Evolutionary conservation across 1,139 yeast species (phyloP).

Genomic region (Arxiozyma heterogenica): DNA sequence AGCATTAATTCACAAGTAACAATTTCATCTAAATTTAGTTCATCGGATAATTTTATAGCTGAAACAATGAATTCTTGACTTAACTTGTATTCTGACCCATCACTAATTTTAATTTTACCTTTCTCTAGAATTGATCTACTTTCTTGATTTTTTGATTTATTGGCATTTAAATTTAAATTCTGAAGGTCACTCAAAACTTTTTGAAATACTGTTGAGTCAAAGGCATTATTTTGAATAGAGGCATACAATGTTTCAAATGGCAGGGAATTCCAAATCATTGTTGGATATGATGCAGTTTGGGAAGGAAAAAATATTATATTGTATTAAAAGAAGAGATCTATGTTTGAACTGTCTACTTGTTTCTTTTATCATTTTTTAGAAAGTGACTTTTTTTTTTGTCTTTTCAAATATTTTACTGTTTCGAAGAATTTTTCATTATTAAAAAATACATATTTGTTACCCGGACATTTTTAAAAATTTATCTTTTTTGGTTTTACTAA

Average conservation of each 20-base stretch:
- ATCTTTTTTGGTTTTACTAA: neutral
- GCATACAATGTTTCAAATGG: slow-evolving; percentile 23
- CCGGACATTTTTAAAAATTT: neutral
- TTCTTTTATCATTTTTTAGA: neutral
- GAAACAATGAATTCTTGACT: slow-evolving; percentile 46
- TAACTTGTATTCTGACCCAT: slow-evolving; percentile 40
- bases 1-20: slow-evolving; percentile 49
- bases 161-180: slow-evolving; percentile 18
- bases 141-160: slow-evolving; percentile 37
- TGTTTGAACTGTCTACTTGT: neutral
- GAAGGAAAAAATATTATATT: no score
- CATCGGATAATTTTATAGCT: slow-evolving; percentile 49
- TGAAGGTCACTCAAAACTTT: slow-evolving; percentile 23
- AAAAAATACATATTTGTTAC: neutral
- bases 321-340: neutral
- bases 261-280: neutral
- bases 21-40: slow-evolving; percentile 59
- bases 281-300: neutral
- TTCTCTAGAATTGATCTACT: slow-evolving; percentile 49
- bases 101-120: slow-evolving; percentile 43
- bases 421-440: neutral
- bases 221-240: slow-evolving; percentile 21
- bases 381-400: no score
- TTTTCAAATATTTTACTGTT: neutral
- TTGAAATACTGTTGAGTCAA: slow-evolving; percentile 18